Conservation (phyloP, 495 filamentous ascomycete species). For the Endocarpon pusillum region DNA sequence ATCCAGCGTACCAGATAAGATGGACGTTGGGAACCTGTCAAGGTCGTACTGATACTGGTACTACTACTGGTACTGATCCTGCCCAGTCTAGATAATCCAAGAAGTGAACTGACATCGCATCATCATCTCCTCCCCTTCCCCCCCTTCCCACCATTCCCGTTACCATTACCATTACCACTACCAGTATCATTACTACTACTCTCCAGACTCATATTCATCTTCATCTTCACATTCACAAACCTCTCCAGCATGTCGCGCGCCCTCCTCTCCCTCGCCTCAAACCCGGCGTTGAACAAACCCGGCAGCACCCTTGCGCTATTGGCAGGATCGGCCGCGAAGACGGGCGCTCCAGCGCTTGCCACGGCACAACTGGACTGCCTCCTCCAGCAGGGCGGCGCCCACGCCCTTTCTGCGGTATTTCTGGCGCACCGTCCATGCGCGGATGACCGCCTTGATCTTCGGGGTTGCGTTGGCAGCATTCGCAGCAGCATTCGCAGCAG, state of each 20-base stretch:
- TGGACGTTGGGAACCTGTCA: too few species aligned
- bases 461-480: conserved; percentile 31
- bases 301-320: conserved; percentile 45
- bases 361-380: conserved; percentile 40
- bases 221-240: conserved; percentile 39
- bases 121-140: too few species aligned
- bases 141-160: too few species aligned
- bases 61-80: too few species aligned
- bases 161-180: too few species aligned
- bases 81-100: too few species aligned
- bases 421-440: conserved; percentile 58
- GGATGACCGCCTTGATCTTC: too few species aligned
- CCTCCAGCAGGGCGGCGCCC: conserved; percentile 48
- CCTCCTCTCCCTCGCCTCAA: conserved; percentile 37
- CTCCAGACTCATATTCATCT: background rate
- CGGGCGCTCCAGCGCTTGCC: conserved; percentile 36
- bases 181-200: too few species aligned
- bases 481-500: conserved; percentile 29
- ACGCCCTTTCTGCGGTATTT: conserved; percentile 50
- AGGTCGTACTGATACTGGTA: too few species aligned
- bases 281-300: conserved; percentile 37
- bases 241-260: conserved; percentile 35
- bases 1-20: too few species aligned
- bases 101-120: too few species aligned
- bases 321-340: conserved; percentile 52